Conservation (phyloP, 306 rosid species). For the Lithocarpus polystachyus region DNA sequence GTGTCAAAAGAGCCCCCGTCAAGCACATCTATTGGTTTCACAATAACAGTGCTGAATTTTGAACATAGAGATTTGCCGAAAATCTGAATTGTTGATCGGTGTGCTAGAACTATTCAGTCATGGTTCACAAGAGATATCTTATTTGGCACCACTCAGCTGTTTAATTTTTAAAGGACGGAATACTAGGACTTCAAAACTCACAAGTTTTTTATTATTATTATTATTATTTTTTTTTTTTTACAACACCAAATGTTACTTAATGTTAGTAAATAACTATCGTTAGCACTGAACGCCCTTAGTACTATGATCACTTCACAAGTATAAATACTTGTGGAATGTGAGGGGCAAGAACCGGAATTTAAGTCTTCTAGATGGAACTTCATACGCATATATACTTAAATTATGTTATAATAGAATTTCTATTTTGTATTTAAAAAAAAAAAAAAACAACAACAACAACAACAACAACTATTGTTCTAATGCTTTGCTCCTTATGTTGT, state of each 20-base stretch:
- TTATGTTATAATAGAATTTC: fast-evolving
- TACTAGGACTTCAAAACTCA: background rate
- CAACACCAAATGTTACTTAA: background rate
- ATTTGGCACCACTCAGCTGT: too few relatives aligned
- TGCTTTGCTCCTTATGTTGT: background rate
- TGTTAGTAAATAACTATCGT: background rate
- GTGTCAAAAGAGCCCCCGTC: too few relatives aligned
- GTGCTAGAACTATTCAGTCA: constrained; percentile 5
- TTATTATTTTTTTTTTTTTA: background rate
- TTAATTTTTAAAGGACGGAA: too few relatives aligned
- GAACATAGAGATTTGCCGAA: background rate
- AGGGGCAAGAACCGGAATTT: fast-evolving
- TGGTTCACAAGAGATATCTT: background rate
- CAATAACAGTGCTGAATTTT: too few relatives aligned
- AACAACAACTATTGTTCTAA: background rate
- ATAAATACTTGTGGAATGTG: too few relatives aligned
- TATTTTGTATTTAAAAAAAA: too few relatives aligned
- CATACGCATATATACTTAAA: too few relatives aligned
- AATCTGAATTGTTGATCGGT: background rate
- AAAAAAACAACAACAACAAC: too few relatives aligned
- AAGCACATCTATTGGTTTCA: too few relatives aligned
- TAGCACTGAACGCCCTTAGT: fast-evolving
- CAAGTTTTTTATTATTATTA: background rate
- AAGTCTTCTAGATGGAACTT: fast-evolving
- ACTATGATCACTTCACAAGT: fast-evolving